A percentile compares a stretch with the other conserved stretches of the same genome.
Conservation (phyloP, 1,284 basidiomycete genomes). For the Irpex sp. region DNA sequence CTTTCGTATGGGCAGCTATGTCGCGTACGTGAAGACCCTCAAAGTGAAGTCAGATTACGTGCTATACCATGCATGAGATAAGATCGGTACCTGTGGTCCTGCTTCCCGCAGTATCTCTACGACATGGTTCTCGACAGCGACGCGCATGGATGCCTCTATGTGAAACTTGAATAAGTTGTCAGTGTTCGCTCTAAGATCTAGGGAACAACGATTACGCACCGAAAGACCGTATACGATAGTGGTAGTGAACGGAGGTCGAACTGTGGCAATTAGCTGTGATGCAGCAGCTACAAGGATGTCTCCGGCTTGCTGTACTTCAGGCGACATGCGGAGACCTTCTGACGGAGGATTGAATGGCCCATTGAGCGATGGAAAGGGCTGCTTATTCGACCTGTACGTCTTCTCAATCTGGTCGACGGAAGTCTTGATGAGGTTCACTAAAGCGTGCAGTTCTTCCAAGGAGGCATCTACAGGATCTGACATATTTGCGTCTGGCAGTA, state of each 20-base stretch:
- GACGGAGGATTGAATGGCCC: slow-evolving; percentile 12
- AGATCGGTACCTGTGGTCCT: slow-evolving; percentile 24
- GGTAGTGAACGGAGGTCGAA: slow-evolving; percentile 12
- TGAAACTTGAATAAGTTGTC: slow-evolving; percentile 7
- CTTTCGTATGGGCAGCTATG: slow-evolving; percentile 16
- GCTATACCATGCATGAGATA: neutral
- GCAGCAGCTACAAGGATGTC: slow-evolving; percentile 16
- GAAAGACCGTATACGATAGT: no score
- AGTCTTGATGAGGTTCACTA: slow-evolving; percentile 3
- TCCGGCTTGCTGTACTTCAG: slow-evolving; percentile 5
- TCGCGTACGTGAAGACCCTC: slow-evolving; percentile 22
- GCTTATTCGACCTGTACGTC: neutral
- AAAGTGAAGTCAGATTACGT: neutral
- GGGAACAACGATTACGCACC: no score
- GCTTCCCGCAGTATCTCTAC: slow-evolving; percentile 35
- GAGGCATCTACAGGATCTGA: neutral
- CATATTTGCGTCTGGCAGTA: neutral
- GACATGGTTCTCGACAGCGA: slow-evolving; percentile 30
- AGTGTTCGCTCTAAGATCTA: no score
- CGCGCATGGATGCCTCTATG: slow-evolving; percentile 21
- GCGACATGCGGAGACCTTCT: slow-evolving; percentile 13
- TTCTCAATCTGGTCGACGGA: slow-evolving; percentile 2
- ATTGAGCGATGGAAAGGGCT: slow-evolving; percentile 12
- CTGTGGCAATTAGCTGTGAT: slow-evolving; percentile 16
- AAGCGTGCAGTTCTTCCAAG: slow-evolving; percentile 6